Percentiles rank a stretch among this genome's conserved stretches.
Evolutionary conservation across 257 asterid species (phyloP).

Genomic region (Euphrasia confusa): DNA sequence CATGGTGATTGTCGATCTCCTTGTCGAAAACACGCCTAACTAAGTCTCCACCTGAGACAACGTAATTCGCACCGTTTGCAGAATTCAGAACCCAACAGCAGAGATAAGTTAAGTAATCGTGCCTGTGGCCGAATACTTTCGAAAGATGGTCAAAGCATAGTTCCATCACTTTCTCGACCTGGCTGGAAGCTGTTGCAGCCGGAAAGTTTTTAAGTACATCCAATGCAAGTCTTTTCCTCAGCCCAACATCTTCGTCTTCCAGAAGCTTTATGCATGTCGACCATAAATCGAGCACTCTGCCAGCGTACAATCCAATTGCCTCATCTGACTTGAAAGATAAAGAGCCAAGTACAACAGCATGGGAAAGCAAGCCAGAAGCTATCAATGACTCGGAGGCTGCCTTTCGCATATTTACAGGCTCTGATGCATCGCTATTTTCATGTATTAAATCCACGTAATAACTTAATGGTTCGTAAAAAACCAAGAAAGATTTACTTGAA

Average conservation of each 20-base stretch:
- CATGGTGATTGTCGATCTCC: constrained; percentile 95
- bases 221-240: constrained; percentile 65
- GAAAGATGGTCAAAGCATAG: constrained; percentile 72
- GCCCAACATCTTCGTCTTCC: constrained; percentile 83
- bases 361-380: constrained; percentile 72
- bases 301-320: constrained; percentile 41
- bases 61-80: constrained; percentile 40
- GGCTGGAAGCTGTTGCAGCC: constrained; percentile 50
- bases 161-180: constrained; percentile 87
- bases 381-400: constrained; percentile 86
- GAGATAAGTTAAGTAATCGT: constrained; percentile 57
- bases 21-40: constrained; percentile 89
- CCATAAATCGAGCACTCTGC: constrained; percentile 67
- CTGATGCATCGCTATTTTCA: constrained; percentile 61
- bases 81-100: constrained; percentile 58
- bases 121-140: constrained; percentile 57
- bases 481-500: constrained; percentile 27
- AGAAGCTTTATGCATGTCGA: constrained; percentile 66
- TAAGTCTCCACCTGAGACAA: constrained; percentile 58
- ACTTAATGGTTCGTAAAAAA: constrained; percentile 42
- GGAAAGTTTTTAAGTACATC: constrained; percentile 60
- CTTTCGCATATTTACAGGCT: constrained; percentile 68
- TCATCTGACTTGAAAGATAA: constrained; percentile 33
- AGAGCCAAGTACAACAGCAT: constrained; percentile 46
- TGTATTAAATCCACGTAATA: constrained; percentile 60